Conservation (phyloP, 2,329 filamentous ascomycete species). For the Rhexocercosporidium sp. region DNA sequence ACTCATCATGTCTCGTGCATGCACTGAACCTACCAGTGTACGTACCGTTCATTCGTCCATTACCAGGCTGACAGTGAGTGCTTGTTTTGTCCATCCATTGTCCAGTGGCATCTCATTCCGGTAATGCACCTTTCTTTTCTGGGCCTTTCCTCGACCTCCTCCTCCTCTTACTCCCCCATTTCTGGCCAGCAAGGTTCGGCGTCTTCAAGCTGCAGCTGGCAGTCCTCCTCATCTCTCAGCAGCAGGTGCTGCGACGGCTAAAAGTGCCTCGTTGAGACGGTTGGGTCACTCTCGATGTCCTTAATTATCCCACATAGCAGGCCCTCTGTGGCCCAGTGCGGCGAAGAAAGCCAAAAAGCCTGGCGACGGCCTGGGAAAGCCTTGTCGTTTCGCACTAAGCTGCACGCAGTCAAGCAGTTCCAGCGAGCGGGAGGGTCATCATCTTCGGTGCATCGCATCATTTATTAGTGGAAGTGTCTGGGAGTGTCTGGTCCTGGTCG, state of each 20-base stretch:
- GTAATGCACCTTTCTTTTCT: neutral
- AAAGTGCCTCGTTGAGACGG: slow-evolving; percentile 5
- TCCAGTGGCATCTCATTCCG: neutral
- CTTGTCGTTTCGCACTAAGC: slow-evolving; percentile 22
- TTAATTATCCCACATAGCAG: slow-evolving; percentile 7
- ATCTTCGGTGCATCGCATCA: slow-evolving; percentile 11
- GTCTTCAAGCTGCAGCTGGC: neutral
- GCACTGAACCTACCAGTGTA: no score
- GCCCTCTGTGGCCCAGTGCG: slow-evolving; percentile 2
- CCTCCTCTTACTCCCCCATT: slow-evolving; percentile 1
- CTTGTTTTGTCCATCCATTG: neutral
- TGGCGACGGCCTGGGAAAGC: slow-evolving; percentile 19
- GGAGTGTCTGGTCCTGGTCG: no score
- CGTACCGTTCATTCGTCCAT: no score
- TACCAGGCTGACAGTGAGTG: neutral
- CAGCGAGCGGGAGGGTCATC: slow-evolving; percentile 24
- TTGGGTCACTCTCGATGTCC: neutral
- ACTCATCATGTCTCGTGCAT: no score
- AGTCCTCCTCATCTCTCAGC: slow-evolving; percentile 8
- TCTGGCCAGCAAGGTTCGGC: neutral
- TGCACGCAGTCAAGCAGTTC: slow-evolving; percentile 10
- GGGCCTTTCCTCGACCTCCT: neutral
- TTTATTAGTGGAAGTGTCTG: no score
- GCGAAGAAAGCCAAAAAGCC: slow-evolving; percentile 4
- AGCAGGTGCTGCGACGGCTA: slow-evolving; percentile 7